These are phyloP conservation scores for Secale cereale DNA, from an alignment of 176 grass and related monocot genomes.

Conservation along the genomic window DNA sequence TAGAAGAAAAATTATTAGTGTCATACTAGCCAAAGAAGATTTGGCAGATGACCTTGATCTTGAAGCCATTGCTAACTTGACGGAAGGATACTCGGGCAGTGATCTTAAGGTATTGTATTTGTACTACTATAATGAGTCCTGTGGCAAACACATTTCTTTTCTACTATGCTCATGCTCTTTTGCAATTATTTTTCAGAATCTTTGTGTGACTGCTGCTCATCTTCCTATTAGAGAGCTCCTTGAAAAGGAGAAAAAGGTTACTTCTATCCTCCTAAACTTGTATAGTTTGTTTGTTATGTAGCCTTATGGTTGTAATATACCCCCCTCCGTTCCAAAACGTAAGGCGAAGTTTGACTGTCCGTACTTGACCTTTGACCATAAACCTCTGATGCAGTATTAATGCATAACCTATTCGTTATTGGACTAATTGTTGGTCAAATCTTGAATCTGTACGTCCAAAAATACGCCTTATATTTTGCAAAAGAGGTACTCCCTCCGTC, in stretches of 20 bases:
- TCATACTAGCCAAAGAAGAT: constrained; percentile 96
- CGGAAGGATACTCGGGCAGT: constrained; percentile 93
- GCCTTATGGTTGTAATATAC: neutral
- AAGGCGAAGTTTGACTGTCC: neutral
- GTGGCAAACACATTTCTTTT: neutral
- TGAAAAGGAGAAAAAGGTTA: constrained; percentile 93
- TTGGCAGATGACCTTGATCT: constrained; percentile 72
- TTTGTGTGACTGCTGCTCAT: constrained; percentile 94
- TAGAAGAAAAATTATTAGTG: constrained; percentile 84
- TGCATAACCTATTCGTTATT: neutral
- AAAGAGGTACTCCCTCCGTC: neutral
- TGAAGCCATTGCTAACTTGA: constrained; percentile 83
- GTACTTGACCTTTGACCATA: neutral
- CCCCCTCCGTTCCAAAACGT: neutral
- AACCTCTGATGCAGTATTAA: neutral
- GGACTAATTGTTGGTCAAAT: neutral
- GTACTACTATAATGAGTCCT: neutral
- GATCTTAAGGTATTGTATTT: constrained; percentile 73
- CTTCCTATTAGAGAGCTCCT: constrained; percentile 86
- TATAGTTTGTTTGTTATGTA: neutral
- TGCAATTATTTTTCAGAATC: constrained; percentile 63
- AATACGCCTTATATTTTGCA: neutral
- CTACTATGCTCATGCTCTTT: neutral
- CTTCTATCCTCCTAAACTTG: constrained; percentile 12
- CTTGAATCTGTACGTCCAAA: too few relatives aligned